Base-by-base conservation (phyloP, 495 filamentous ascomycete species). In the Talaromyces adpressus region DNA sequence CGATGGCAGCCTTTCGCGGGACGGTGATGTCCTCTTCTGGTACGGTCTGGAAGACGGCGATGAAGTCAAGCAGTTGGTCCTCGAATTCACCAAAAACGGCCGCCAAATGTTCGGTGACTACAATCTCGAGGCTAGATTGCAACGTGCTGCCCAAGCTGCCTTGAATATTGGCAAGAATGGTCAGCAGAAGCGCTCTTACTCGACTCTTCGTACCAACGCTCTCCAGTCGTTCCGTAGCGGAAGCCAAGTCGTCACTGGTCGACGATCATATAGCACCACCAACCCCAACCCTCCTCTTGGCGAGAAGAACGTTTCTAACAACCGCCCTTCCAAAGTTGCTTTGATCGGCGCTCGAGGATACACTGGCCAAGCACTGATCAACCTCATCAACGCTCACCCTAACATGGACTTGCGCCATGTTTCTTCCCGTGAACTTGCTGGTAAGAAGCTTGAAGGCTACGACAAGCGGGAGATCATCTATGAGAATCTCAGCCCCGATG, bases 281-380 rank as follows among this genome's bases (percentile, higher is more conserved):
- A 97, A 98, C 80, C 93, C 94, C 3, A 98, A 97, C 79, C 93
- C 93, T 22, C 94, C 93, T n/a, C 85, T 92, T n/a, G 94, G 94
- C 54, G 87, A 88, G 76, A 91, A 91, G 78, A 96, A 97, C 75
- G 87, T 85, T 57, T 92, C 91, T 59, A 97, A 94, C 73, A 79
- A 82, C 39, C 84, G 84, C 65, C 91, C 91, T 36, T 87, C 92
- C 34, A 89, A 87, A 69, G 88, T 98, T 39, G 94, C 91, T 47
- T 84, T 98, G 41, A 97, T 98, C 59, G 94, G 94, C 51, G 94
- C 94, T 61, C 90, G 94, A 72, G 94, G 94, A 30, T 98, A 96
- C 72, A 98, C 94, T 20, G 94, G 94, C 36, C 91, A 96, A 79
- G 92, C 91, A 62, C 81, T 98, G 57, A 95, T 98, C 72, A 87